Evolutionary conservation across 2,329 filamentous ascomycete genomes (phyloP).

Genomic region (Botrytis porri): DNA sequence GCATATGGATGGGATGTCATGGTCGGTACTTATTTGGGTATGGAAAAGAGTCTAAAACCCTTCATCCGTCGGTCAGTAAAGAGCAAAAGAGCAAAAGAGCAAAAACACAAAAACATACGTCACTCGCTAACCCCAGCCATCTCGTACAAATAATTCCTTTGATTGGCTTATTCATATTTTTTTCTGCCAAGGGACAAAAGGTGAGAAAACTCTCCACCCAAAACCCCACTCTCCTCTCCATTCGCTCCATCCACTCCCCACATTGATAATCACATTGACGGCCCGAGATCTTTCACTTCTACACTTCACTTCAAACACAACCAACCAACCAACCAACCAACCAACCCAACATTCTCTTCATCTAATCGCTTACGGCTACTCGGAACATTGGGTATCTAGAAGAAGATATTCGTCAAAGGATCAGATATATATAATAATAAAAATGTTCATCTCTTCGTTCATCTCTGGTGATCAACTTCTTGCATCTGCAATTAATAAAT

Average conservation of each 20-base stretch:
- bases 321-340: background rate
- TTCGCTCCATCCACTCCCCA: background rate
- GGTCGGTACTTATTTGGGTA: no score
- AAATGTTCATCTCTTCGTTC: background rate
- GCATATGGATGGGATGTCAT: background rate
- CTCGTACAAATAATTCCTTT: background rate
- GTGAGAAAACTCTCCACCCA: background rate
- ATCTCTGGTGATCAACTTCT: background rate
- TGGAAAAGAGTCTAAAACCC: background rate
- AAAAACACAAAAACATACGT: constrained; percentile 7
- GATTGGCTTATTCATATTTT: background rate
- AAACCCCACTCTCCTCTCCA: background rate
- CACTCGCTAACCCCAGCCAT: background rate
- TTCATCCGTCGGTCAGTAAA: background rate
- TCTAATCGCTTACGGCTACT: background rate
- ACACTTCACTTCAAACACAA: background rate
- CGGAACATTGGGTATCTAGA: background rate
- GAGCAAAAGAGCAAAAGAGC: no score
- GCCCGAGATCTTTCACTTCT: background rate
- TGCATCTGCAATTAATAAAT: background rate
- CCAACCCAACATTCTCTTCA: background rate
- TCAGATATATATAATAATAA: no score
- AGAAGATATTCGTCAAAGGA: background rate
- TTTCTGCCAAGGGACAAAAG: constrained; percentile 8
- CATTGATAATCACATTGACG: background rate